Evolutionary conservation across 2,329 filamentous ascomycete species (phyloP).

Genomic region (Beauveria sp.): DNA sequence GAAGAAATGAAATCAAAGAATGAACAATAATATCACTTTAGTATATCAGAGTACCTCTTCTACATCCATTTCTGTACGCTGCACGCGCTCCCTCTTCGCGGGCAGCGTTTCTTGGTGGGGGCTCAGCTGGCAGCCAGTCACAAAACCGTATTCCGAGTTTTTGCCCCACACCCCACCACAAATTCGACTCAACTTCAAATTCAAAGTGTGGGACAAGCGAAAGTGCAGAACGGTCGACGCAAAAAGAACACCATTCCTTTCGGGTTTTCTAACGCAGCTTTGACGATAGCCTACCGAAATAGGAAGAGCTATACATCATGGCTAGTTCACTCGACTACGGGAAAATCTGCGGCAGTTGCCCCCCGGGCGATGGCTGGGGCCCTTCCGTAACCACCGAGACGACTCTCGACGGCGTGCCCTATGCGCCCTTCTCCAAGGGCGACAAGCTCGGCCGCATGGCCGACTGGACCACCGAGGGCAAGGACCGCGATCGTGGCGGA

Average conservation of each 20-base stretch:
- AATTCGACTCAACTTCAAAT: slow-evolving; percentile 26
- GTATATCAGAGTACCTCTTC: not conserved
- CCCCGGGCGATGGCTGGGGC: slow-evolving; percentile 78
- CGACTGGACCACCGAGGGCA: slow-evolving; percentile 91
- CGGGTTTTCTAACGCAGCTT: not conserved
- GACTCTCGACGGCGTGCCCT: slow-evolving; percentile 89
- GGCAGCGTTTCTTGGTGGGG: slow-evolving; percentile 1
- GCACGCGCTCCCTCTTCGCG: not conserved
- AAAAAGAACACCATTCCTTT: slow-evolving; percentile 13
- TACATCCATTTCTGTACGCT: not conserved
- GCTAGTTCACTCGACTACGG: slow-evolving; percentile 49
- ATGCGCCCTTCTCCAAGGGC: slow-evolving; percentile 96
- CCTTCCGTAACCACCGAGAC: slow-evolving; percentile 76
- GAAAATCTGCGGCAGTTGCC: slow-evolving; percentile 64
- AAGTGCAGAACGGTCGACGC: slow-evolving; percentile 9
- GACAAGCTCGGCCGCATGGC: slow-evolving; percentile 99
- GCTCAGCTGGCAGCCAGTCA: slow-evolving; percentile 9
- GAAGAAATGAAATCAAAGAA: not conserved
- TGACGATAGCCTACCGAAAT: slow-evolving; percentile 6
- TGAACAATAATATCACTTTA: too few species aligned
- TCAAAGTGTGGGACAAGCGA: slow-evolving; percentile 14
- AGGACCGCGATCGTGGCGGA: slow-evolving; percentile 72
- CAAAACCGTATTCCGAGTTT: not conserved
- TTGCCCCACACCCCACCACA: slow-evolving; percentile 35
- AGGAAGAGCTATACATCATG: slow-evolving; percentile 23